Evolutionary conservation across 2,329 filamentous ascomycete species (phyloP).

Genomic region (Dissoconium aciculare): DNA sequence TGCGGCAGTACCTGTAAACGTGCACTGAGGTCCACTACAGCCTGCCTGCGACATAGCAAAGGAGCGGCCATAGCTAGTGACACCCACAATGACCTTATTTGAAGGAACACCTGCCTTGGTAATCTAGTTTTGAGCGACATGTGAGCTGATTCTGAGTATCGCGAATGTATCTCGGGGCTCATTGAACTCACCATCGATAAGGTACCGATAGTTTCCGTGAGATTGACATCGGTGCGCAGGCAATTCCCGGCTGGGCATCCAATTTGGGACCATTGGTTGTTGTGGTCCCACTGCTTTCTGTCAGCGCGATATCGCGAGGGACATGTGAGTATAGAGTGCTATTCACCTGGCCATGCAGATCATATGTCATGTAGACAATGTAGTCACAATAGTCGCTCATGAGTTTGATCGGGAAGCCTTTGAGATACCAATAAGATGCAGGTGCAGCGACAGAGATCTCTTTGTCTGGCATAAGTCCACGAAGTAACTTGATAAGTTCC

Average conservation of each 20-base stretch:
- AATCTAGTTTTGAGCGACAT: no score
- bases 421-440: not conserved
- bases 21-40: slow-evolving; percentile 18
- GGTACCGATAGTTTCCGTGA: slow-evolving; percentile 13
- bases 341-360: no score
- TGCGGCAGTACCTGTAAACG: slow-evolving; percentile 9
- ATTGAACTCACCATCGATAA: no score
- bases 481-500: not conserved
- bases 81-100: slow-evolving; percentile 24
- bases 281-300: not conserved
- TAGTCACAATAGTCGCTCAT: not conserved
- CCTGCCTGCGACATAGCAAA: slow-evolving; percentile 23
- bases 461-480: not conserved
- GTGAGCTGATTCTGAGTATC: no score
- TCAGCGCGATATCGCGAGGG: no score
- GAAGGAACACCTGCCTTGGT: slow-evolving; percentile 10
- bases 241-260: slow-evolving; percentile 6
- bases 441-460: not conserved
- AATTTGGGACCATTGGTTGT: not conserved
- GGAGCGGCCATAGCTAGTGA: slow-evolving; percentile 24
- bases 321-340: no score
- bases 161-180: no score
- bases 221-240: slow-evolving; percentile 19
- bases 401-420: not conserved
- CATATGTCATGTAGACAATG: not conserved